Percentiles rank a stretch among this genome's conserved stretches.
Evolutionary conservation across 306 rosid genomes (phyloP).

Genomic region (Gillenia trifoliata): DNA sequence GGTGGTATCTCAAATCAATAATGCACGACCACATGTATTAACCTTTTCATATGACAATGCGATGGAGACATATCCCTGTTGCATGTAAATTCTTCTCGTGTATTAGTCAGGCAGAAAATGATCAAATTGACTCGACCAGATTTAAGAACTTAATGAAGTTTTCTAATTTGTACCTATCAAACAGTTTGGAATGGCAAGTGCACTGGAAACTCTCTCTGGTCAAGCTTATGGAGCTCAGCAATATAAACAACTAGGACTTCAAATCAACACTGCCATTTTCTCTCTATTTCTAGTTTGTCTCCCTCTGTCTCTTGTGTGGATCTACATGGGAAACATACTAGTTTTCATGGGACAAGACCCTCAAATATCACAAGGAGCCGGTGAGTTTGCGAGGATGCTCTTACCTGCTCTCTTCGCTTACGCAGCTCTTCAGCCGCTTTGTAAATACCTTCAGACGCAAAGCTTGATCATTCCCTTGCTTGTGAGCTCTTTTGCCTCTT

Average conservation of each 20-base stretch:
- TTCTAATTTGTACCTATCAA: slow-evolving; percentile 4
- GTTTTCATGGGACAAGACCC: slow-evolving; percentile 71
- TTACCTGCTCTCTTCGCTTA: slow-evolving; percentile 66
- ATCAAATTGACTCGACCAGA: neutral
- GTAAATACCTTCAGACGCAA: slow-evolving; percentile 66
- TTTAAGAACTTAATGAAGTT: neutral
- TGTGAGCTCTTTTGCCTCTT: slow-evolving; percentile 32
- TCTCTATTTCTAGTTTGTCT: slow-evolving; percentile 50
- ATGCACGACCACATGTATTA: no score
- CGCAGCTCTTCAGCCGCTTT: slow-evolving; percentile 56
- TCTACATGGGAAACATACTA: slow-evolving; percentile 50
- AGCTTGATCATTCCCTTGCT: slow-evolving; percentile 60
- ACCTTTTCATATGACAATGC: no score
- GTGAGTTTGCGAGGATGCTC: slow-evolving; percentile 52
- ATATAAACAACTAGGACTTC: slow-evolving; percentile 29
- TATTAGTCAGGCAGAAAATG: neutral
- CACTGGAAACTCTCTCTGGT: slow-evolving; percentile 41
- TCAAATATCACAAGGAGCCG: slow-evolving; percentile 63
- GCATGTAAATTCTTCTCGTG: no score
- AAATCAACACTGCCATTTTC: slow-evolving; percentile 26
- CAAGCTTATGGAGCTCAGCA: slow-evolving; percentile 49
- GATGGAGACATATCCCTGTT: no score
- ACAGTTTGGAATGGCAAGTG: slow-evolving; percentile 42
- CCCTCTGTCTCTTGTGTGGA: slow-evolving; percentile 57
- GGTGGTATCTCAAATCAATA: no score